These are phyloP conservation scores for Salvia sclarea DNA, from an alignment of 305 asterid species.

Conservation along the genomic window DNA sequence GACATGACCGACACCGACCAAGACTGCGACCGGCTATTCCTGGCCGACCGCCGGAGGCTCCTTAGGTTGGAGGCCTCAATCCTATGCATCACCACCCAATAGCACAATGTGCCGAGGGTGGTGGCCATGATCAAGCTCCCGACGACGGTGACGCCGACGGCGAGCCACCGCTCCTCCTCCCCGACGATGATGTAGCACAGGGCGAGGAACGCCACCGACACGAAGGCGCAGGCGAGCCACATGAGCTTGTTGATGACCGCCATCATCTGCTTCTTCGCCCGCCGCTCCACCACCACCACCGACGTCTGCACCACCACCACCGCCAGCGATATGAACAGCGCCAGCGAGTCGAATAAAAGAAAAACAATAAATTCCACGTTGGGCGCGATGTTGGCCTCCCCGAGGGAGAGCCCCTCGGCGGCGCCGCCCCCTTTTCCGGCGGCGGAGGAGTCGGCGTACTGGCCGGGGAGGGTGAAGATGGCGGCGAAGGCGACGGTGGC, in stretches of 20 bases:
- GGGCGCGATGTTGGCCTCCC: constrained; percentile 66
- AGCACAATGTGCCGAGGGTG: constrained; percentile 67
- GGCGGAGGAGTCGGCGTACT: constrained; percentile 60
- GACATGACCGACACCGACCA: constrained; percentile 50
- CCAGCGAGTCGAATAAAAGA: constrained; percentile 65
- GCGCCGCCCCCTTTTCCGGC: too few species aligned
- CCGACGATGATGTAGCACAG: constrained; percentile 64
- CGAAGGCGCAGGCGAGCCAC: constrained; percentile 79
- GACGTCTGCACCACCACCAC: constrained; percentile 88
- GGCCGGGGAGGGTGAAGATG: constrained; percentile 75
- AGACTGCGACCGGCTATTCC: constrained; percentile 54
- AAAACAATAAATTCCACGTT: constrained; percentile 53
- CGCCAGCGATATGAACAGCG: constrained; percentile 79
- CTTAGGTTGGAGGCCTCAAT: constrained; percentile 67
- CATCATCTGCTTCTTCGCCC: constrained; percentile 71
- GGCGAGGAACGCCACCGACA: constrained; percentile 68
- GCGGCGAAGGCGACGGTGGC: constrained; percentile 89
- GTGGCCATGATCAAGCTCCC: constrained; percentile 67
- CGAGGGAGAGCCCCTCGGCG: constrained; percentile 52
- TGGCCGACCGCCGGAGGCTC: constrained; percentile 48
- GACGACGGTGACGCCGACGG: constrained; percentile 54
- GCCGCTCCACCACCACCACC: constrained; percentile 64
- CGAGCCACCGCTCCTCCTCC: constrained; percentile 54
- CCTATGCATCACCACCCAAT: constrained; percentile 68
- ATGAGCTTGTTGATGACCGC: constrained; percentile 73